Base-by-base conservation (phyloP, 495 filamentous ascomycete genomes). In the Talaromyces adpressus region DNA sequence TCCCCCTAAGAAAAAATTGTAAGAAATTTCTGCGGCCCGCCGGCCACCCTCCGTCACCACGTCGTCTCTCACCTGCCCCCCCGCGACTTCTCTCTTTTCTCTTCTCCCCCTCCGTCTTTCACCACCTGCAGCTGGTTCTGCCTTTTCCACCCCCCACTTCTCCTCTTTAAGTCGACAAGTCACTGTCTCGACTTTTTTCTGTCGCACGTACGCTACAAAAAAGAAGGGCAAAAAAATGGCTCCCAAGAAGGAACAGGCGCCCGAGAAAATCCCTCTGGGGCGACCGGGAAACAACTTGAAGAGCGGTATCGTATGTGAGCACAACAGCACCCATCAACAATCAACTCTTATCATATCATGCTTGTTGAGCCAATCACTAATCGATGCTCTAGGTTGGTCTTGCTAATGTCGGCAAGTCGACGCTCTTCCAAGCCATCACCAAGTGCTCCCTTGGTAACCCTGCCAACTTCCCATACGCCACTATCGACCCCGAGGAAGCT, bases 371-470 rank as follows among this genome's bases (percentile, higher is more conserved):
- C n/a, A 20, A 12, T 49, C 22, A 39, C 62, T 64, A n/a, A 64
- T 56, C 23, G 11, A 36, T 11, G 11, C 16, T 66, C 68, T 76
- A 97, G 92, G 92, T 98, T 73, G 95, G 95, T 78, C 88, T 99
- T 73, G 95, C 95, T 72, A 99, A 99, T 77, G 95, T 99, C 66
- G 95, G 95, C 73, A 99, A 99, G 80, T 99, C 95, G 63, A 99
- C 95, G 25, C 89, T 99, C 70, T 99, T 99, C 83, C 95, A 99
- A 80, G 92, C 95, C 67, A 97, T 99, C 81, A 99, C 95, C 66
- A 97, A 96, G 82, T 97, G 89, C 77, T 87, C 86, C 66, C 85
- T 99, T 69, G 95, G 95, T 79, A 99, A 99, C 81, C 95, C 95
- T 67, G 95, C 94, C 77, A 99, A 99, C 82, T 99, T 97, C 74